phyloP scores from a whole-genome alignment of 2,329 filamentous ascomycete genomes.

The Pleoardoris graminearum region DNA sequence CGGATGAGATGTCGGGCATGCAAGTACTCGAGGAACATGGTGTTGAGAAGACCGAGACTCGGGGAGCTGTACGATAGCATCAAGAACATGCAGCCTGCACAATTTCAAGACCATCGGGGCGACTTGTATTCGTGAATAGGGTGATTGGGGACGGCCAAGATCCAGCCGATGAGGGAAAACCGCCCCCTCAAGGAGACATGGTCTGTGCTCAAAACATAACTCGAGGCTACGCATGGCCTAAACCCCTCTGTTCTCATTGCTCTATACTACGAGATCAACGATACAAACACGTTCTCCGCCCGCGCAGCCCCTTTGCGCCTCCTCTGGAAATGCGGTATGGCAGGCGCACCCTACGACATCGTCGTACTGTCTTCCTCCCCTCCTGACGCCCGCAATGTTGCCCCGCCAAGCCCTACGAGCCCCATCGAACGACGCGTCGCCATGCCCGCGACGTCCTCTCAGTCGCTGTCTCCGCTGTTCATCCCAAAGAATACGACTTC shows the following conservation, averaged over 20 bases:
- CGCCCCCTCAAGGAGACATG: background rate
- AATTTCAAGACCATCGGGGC: background rate
- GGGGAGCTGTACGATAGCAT: background rate
- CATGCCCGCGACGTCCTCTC: conserved; percentile 28
- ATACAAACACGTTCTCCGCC: background rate
- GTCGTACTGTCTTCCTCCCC: conserved; percentile 41
- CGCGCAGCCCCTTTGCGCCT: background rate
- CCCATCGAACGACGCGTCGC: conserved; percentile 31
- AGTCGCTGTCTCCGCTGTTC: conserved; percentile 26
- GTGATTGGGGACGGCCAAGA: background rate
- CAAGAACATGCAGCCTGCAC: background rate
- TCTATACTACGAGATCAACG: background rate
- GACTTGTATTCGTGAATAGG: background rate
- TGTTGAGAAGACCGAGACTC: background rate
- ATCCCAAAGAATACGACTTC: conserved; percentile 18
- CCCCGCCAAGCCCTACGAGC: background rate
- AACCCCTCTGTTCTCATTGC: background rate
- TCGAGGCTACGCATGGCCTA: background rate
- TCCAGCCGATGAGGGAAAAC: background rate
- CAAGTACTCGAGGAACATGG: background rate
- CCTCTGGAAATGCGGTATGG: conserved; percentile 22
- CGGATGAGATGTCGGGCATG: background rate
- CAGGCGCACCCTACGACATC: conserved; percentile 29
- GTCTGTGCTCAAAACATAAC: background rate
- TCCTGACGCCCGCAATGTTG: conserved; percentile 20